Evolutionary conservation across 2,329 filamentous ascomycete species (phyloP).

Genomic region (Huntiella abstrusa): DNA sequence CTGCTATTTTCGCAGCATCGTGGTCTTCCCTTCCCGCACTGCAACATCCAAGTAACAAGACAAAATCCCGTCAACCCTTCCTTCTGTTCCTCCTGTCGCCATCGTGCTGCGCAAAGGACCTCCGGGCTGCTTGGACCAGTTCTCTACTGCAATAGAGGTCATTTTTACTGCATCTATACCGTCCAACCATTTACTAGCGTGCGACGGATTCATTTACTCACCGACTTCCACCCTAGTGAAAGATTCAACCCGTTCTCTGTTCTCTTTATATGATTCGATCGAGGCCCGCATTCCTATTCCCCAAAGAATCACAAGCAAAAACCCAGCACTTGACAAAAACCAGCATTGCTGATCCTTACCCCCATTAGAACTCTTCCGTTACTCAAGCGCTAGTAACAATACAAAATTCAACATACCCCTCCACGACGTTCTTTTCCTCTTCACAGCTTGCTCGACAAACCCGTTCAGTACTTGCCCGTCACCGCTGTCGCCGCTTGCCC

Average conservation of each 20-base stretch:
- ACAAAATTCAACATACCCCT: not conserved
- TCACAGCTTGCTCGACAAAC: not conserved
- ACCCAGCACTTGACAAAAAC: not conserved
- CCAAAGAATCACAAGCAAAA: too few species aligned
- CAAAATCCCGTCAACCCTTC: not conserved
- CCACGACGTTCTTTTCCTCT: not conserved
- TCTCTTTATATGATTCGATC: constrained; percentile 1
- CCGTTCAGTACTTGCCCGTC: not conserved
- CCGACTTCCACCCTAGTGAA: too few species aligned
- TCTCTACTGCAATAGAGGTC: not conserved
- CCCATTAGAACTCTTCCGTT: too few species aligned
- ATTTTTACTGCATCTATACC: not conserved
- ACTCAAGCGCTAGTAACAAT: too few species aligned
- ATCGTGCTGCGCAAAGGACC: not conserved
- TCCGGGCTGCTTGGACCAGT: not conserved
- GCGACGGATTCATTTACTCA: not conserved
- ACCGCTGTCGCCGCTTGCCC: not conserved
- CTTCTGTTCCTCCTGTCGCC: not conserved
- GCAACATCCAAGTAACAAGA: not conserved
- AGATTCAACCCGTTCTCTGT: not conserved
- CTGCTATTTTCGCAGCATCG: too few species aligned
- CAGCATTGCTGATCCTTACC: too few species aligned
- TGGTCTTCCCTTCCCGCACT: not conserved
- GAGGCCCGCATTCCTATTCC: too few species aligned
- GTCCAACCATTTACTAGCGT: constrained; percentile 7